Percentiles rank a stretch among this genome's conserved stretches.
phyloP scores from a whole-genome alignment of 148 eudicot species.

The Camellia granthamiana region DNA sequence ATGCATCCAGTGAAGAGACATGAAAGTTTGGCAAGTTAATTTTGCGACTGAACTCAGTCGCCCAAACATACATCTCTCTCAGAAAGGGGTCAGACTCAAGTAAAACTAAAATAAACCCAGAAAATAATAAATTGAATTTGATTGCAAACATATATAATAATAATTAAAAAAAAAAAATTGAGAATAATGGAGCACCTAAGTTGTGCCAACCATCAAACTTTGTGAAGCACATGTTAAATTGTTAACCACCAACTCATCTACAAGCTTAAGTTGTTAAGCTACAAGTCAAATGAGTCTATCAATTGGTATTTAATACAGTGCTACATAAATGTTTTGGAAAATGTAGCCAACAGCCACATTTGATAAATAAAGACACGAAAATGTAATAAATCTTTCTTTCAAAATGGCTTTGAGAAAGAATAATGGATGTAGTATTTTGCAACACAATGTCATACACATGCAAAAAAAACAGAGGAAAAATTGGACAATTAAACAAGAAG shows the following conservation, averaged over 20 bases:
- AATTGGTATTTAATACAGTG: not conserved
- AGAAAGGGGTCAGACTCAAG: too few species aligned
- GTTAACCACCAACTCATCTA: too few species aligned
- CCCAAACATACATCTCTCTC: not conserved
- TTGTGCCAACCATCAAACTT: too few species aligned
- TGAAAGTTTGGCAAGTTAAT: not conserved
- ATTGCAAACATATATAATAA: not conserved
- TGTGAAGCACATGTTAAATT: too few species aligned
- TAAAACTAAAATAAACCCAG: conserved; percentile 13
- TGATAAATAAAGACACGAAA: too few species aligned
- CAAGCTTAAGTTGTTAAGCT: too few species aligned
- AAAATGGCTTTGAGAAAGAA: too few species aligned
- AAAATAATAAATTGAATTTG: not conserved
- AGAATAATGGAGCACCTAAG: not conserved
- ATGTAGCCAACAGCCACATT: too few species aligned
- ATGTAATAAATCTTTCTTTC: not conserved
- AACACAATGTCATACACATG: too few species aligned
- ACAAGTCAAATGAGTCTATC: not conserved
- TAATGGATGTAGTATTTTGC: too few species aligned
- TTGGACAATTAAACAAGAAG: not conserved
- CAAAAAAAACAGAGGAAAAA: not conserved
- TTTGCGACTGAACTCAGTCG: not conserved
- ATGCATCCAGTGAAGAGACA: not conserved
- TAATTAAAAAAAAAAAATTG: not conserved
- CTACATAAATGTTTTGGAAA: not conserved